Conservation (phyloP, 345 rosid genomes). For the Murraya koenigii region DNA sequence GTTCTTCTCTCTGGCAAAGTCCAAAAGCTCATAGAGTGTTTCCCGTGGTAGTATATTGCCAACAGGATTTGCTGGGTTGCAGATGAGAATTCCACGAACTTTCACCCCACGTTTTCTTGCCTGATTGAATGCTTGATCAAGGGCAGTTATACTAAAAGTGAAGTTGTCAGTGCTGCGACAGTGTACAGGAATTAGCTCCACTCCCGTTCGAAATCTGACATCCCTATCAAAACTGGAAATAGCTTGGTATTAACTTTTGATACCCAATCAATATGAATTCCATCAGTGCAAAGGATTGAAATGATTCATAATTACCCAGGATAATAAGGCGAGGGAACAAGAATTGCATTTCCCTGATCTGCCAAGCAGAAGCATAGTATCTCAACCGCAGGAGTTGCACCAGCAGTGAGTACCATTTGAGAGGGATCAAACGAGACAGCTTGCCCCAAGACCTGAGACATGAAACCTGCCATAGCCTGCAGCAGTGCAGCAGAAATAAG, state of each 20-base stretch:
- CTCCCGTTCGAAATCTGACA: conserved; percentile 72
- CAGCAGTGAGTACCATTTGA: conserved; percentile 66
- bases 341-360: conserved; percentile 87
- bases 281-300: background rate
- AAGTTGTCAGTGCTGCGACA: conserved; percentile 86
- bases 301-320: conserved; percentile 59
- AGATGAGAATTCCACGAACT: conserved; percentile 73
- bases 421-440: conserved; percentile 63
- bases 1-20: conserved; percentile 76
- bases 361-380: conserved; percentile 84
- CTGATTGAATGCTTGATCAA: conserved; percentile 83
- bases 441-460: conserved; percentile 61
- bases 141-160: conserved; percentile 51
- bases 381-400: conserved; percentile 91
- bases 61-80: conserved; percentile 88
- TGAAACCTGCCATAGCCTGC: conserved; percentile 86
- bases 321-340: conserved; percentile 83
- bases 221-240: conserved; percentile 84
- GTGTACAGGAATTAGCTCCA: conserved; percentile 82
- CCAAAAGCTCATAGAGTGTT: conserved; percentile 50
- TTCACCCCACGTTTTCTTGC: conserved; percentile 75
- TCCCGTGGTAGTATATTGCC: conserved; percentile 70
- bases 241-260: conserved; percentile 8
- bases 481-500: conserved; percentile 22
- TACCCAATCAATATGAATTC: background rate